Evolutionary conservation across 2,329 filamentous ascomycete genomes (phyloP).

Genomic region (Lizonia empirigonia): DNA sequence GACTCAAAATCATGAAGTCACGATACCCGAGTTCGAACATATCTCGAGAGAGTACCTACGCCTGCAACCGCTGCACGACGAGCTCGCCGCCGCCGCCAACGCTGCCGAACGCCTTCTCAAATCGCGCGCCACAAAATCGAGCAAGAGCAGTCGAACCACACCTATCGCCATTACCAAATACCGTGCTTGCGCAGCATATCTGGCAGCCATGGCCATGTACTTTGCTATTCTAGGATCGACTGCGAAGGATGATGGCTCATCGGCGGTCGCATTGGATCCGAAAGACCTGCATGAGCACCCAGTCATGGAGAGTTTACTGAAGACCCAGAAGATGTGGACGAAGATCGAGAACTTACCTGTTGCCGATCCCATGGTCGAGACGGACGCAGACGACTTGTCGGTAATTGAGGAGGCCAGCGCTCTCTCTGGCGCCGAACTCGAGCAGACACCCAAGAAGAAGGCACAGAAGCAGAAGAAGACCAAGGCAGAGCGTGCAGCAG

Average conservation of each 20-base stretch:
- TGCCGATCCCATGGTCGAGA: constrained; percentile 51
- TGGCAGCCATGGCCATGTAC: constrained; percentile 88
- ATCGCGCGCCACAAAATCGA: constrained; percentile 32
- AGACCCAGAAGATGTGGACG: constrained; percentile 81
- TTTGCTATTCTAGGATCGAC: constrained; percentile 91
- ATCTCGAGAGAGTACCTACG: constrained; percentile 78
- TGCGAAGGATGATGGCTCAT: constrained; percentile 59
- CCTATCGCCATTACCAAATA: constrained; percentile 65
- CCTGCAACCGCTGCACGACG: constrained; percentile 67
- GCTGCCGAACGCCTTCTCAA: constrained; percentile 57
- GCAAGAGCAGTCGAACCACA: constrained; percentile 24
- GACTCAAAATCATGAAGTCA: constrained; percentile 73
- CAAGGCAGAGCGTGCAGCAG: constrained; percentile 56
- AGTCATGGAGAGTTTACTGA: constrained; percentile 83
- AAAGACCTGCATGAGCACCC: constrained; percentile 85
- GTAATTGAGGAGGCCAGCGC: constrained; percentile 40
- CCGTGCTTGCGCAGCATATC: constrained; percentile 81
- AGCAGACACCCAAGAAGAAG: constrained; percentile 43
- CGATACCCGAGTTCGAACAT: constrained; percentile 89
- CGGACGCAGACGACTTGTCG: constrained; percentile 43
- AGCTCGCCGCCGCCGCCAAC: constrained; percentile 64
- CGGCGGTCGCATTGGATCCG: constrained; percentile 68
- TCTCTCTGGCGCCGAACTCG: constrained; percentile 41
- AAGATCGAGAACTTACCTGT: constrained; percentile 70
- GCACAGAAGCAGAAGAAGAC: constrained; percentile 51